Evolutionary conservation across 225 moss, liverwort and hornwort species (phyloP).

Genomic region (Sphagnum contortum): DNA sequence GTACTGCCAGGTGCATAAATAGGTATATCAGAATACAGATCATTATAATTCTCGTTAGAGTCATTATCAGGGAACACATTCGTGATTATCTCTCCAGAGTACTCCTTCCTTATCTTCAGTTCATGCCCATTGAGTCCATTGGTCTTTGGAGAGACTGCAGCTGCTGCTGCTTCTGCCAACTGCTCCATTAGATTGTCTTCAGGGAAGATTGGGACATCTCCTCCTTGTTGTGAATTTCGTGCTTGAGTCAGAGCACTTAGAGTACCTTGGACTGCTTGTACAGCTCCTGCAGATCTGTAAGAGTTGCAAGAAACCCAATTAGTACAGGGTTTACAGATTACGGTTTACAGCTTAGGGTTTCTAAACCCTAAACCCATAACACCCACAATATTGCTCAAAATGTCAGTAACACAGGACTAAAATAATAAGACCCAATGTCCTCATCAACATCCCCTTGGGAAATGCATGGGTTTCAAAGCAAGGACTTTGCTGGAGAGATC

Average conservation of each 20-base stretch:
- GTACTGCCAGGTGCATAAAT: slow-evolving; percentile 16
- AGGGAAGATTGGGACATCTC: slow-evolving; percentile 22
- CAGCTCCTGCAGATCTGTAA: slow-evolving; percentile 74
- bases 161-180: slow-evolving; percentile 15
- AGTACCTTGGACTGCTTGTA: slow-evolving; percentile 51
- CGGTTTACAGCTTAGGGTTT: too few relatives aligned
- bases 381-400: too few relatives aligned
- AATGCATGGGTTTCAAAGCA: too few relatives aligned
- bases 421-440: too few relatives aligned
- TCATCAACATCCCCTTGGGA: too few relatives aligned
- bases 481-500: too few relatives aligned
- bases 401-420: too few relatives aligned
- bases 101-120: slow-evolving; percentile 24
- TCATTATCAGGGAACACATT: slow-evolving; percentile 23
- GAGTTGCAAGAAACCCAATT: background rate
- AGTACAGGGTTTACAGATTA: too few relatives aligned
- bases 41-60: slow-evolving; percentile 14
- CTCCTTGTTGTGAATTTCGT: slow-evolving; percentile 40
- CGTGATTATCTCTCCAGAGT: slow-evolving; percentile 28
- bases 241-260: slow-evolving; percentile 41
- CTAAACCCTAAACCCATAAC: too few relatives aligned
- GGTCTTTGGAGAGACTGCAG: slow-evolving; percentile 19
- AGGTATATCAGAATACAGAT: slow-evolving; percentile 18
- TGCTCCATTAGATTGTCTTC: slow-evolving; percentile 23
- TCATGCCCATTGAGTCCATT: slow-evolving; percentile 21